Conservation (phyloP, 1,139 yeast species). For the Pichia kudriavzevii region DNA sequence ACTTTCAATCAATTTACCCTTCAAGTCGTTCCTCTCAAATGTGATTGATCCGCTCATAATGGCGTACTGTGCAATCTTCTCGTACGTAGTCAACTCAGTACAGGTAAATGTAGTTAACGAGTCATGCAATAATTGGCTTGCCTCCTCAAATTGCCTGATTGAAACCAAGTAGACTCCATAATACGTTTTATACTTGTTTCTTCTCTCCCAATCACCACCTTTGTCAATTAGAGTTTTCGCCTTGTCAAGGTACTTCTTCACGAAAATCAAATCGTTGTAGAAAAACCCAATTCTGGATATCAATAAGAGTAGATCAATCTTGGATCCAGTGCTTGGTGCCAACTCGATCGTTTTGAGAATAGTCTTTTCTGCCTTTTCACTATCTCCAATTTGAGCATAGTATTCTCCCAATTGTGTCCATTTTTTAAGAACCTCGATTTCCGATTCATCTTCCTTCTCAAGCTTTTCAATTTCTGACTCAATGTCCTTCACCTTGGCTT, state of each 20-base stretch:
- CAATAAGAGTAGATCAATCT: slow-evolving; percentile 78
- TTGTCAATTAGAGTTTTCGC: slow-evolving; percentile 73
- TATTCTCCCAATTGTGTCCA: slow-evolving; percentile 82
- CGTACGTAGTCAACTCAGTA: slow-evolving; percentile 85
- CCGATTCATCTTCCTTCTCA: slow-evolving; percentile 86
- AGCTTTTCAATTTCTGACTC: slow-evolving; percentile 62
- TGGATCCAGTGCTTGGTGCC: slow-evolving; percentile 81
- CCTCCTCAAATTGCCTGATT: slow-evolving; percentile 78
- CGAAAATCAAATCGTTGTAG: slow-evolving; percentile 67
- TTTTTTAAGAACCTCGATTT: slow-evolving; percentile 68
- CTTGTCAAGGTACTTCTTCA: slow-evolving; percentile 68
- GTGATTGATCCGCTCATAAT: slow-evolving; percentile 79
- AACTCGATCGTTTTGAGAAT: slow-evolving; percentile 69
- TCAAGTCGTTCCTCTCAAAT: slow-evolving; percentile 77
- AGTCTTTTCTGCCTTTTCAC: slow-evolving; percentile 62
- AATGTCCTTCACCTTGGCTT: slow-evolving; percentile 46
- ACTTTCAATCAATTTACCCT: slow-evolving; percentile 79
- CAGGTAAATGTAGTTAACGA: slow-evolving; percentile 93
- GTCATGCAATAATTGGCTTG: slow-evolving; percentile 77
- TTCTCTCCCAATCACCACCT: slow-evolving; percentile 99
- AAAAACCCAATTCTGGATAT: slow-evolving; percentile 83
- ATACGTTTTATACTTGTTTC: slow-evolving; percentile 90
- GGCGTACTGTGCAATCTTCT: slow-evolving; percentile 84
- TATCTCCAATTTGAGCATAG: slow-evolving; percentile 78
- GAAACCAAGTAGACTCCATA: slow-evolving; percentile 78